Conservation (phyloP, 1,284 basidiomycete genomes). For the Golubevia pallescens region DNA sequence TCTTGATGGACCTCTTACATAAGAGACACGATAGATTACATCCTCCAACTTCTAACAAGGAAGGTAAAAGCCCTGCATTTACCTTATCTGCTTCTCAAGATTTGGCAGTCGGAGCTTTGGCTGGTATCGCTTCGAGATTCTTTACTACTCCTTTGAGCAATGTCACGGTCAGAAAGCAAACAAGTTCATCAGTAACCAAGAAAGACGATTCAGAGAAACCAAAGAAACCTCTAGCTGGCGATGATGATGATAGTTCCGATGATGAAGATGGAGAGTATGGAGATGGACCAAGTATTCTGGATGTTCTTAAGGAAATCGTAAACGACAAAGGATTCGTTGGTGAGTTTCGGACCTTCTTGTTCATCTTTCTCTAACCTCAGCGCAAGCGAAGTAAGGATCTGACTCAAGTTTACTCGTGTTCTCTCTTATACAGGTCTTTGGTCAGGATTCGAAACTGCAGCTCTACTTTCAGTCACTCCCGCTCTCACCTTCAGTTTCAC, state of each 20-base stretch:
- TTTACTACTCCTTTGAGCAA: conserved; percentile 67
- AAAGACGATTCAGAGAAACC: too few species aligned
- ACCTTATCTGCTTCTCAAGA: conserved; percentile 64
- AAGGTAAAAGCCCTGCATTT: conserved; percentile 15
- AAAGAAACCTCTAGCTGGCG: conserved; percentile 6
- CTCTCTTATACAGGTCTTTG: conserved; percentile 53
- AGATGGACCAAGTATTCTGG: conserved; percentile 38
- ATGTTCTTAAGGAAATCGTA: conserved; percentile 59
- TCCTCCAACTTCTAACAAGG: neutral
- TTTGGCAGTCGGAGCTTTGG: conserved; percentile 66
- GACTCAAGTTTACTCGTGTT: neutral
- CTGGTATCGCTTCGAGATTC: conserved; percentile 66
- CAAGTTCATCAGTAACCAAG: too few species aligned
- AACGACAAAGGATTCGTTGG: conserved; percentile 54
- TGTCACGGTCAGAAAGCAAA: conserved; percentile 67
- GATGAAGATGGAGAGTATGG: conserved; percentile 58
- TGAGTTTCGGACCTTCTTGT: conserved; percentile 9
- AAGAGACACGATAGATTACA: conserved; percentile 8
- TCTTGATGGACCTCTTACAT: neutral
- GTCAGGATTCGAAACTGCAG: conserved; percentile 63
- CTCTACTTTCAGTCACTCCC: conserved; percentile 64
- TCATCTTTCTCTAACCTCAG: neutral
- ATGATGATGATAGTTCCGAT: conserved; percentile 13
- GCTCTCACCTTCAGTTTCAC: conserved; percentile 65
- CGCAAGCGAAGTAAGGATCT: too few species aligned